These are phyloP conservation scores for Dicorynia guianensis DNA, from an alignment of 306 rosid genomes.

Conservation along the genomic window DNA sequence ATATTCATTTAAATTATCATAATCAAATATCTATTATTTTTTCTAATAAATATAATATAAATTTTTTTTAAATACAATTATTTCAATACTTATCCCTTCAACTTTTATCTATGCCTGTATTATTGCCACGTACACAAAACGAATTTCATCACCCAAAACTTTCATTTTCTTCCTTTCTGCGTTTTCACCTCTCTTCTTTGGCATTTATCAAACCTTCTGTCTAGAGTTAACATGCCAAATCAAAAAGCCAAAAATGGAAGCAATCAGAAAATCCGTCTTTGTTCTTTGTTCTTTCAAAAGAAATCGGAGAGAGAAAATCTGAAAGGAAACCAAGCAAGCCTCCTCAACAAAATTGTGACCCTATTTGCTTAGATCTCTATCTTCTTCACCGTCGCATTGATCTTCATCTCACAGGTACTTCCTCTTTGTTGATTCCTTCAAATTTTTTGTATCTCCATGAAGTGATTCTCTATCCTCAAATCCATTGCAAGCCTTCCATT, in stretches of 20 bases:
- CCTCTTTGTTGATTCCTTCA: not conserved
- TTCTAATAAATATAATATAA: too few relatives aligned
- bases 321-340: not conserved
- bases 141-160: too few relatives aligned
- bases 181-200: too few relatives aligned
- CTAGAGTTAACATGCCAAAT: too few relatives aligned
- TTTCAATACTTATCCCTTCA: too few relatives aligned
- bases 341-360: constrained; percentile 20
- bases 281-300: not conserved
- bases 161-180: too few relatives aligned
- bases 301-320: constrained; percentile 3
- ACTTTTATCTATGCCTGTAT: too few relatives aligned
- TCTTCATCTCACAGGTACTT: constrained; percentile 27
- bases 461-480: not conserved
- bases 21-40: too few relatives aligned
- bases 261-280: constrained; percentile 5
- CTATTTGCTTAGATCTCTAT: constrained; percentile 28
- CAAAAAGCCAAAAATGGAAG: constrained; percentile 5
- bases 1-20: too few relatives aligned
- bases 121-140: too few relatives aligned
- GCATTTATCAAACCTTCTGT: too few relatives aligned
- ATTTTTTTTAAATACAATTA: too few relatives aligned
- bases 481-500: constrained; percentile 3
- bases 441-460: constrained; percentile 8
- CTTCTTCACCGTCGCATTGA: constrained; percentile 24